Evolutionary conservation across 805 yeast genomes (phyloP), one percentile per base, ranked within the genome.

Genomic region (Starmerella asiatica): DNA sequence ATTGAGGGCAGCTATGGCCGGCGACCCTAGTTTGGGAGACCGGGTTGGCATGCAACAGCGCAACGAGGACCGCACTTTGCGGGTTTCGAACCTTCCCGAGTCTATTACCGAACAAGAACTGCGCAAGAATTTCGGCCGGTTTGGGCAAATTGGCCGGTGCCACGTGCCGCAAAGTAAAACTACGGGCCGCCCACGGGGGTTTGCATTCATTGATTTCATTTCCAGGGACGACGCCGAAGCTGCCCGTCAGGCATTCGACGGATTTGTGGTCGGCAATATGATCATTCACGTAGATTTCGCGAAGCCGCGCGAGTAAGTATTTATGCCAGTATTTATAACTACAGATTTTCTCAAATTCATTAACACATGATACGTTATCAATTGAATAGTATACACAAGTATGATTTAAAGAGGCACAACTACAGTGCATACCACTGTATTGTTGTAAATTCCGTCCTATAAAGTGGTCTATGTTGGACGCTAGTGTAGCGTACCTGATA

Each of bases 101-200:
- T 70, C 73, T 53, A 88, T 85, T 43, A 76, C 75, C 55, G 97
- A 91, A 61, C 79, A 74, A 48, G 77, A 76, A 64, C 64, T 91
- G 53, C 74, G 86, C 56, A 66, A 65, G 52, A 78, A 78, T 57
- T 73, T 91, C 78, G 54, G 73, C 68, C 47, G 72, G 65, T 59
- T 78, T 68, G 67, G 93, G 75, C 54, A 73, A 66, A 66, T 73
- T 43, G 73, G 72, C 55, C 79, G 94, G 65, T 81, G 80, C 50
- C 79, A 79, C 48, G 69, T 91, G 43, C 85, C 85, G 44, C 80
- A 82, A 67, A 82, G 85, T 65, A 79, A 84, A 65, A 94, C 81
- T 54, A 91, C 97, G 21, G 91, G 94, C 49, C 79, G 78, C 62
- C 81, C 94, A 33, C 80, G 84, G 65, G 99, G 99, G 57, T 76